Conservation (phyloP, 805 yeast genomes). For the Candida suzukii region DNA sequence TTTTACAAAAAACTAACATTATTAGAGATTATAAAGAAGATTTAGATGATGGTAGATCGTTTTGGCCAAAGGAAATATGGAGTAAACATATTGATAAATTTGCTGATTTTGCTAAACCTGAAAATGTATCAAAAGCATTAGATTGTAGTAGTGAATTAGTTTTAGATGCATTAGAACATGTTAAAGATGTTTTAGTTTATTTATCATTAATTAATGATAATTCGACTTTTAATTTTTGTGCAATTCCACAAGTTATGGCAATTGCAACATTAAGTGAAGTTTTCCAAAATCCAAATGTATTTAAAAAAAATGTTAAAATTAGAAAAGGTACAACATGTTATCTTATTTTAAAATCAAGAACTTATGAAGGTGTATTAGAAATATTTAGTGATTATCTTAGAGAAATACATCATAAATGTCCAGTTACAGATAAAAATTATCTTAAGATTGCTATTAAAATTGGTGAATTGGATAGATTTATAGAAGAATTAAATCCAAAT, state of each 20-base stretch:
- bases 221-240: constrained; percentile 83
- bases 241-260: constrained; percentile 99
- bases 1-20: constrained; percentile 92
- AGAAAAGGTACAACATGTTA: constrained; percentile 82
- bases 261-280: constrained; percentile 87
- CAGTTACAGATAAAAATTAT: constrained; percentile 81
- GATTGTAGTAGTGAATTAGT: constrained; percentile 78
- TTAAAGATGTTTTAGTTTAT: constrained; percentile 66
- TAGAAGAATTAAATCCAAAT: constrained; percentile 67
- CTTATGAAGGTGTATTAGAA: constrained; percentile 67
- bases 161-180: constrained; percentile 71
- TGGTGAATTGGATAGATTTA: constrained; percentile 83
- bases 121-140: constrained; percentile 47
- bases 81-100: constrained; percentile 62
- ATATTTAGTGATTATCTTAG: constrained; percentile 71
- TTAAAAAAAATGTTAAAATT: constrained; percentile 72
- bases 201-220: constrained; percentile 73
- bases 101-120: constrained; percentile 48
- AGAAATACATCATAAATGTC: constrained; percentile 70
- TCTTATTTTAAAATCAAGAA: constrained; percentile 66
- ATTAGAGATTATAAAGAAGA: constrained; percentile 95
- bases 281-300: constrained; percentile 70
- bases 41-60: constrained; percentile 82
- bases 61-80: constrained; percentile 97
- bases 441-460: constrained; percentile 76